Conservation (phyloP, 75 land plant genomes). For the Isoetes taiwanensis region DNA sequence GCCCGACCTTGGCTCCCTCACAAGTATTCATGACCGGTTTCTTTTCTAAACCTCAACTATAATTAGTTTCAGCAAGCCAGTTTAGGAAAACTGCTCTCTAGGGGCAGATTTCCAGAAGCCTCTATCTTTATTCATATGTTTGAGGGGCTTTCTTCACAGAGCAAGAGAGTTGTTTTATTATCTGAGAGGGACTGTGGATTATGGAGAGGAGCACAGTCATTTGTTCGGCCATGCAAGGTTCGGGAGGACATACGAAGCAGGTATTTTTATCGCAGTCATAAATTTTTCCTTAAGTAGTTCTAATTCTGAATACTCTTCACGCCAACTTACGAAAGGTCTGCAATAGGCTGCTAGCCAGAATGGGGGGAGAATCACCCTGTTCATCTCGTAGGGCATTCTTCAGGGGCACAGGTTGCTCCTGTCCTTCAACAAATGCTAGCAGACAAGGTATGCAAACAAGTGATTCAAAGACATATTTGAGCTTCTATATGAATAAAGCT, state of each 20-base stretch:
- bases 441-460: slow-evolving; percentile 45
- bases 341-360: slow-evolving; percentile 63
- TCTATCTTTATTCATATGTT: background rate
- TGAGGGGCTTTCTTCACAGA: slow-evolving; percentile 27
- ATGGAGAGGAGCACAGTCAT: slow-evolving; percentile 78
- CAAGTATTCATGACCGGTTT: slow-evolving; percentile 88
- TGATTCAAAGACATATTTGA: no score
- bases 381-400: slow-evolving; percentile 92
- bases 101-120: no score
- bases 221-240: slow-evolving; percentile 64
- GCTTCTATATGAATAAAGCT: background rate
- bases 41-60: no score
- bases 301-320: no score
- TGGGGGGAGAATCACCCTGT: slow-evolving; percentile 90
- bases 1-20: slow-evolving; percentile 88
- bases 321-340: no score
- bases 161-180: slow-evolving; percentile 91
- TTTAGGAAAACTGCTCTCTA: no score
- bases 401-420: slow-evolving; percentile 87
- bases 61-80: no score
- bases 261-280: slow-evolving; percentile 18
- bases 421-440: slow-evolving; percentile 88
- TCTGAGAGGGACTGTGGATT: slow-evolving; percentile 85
- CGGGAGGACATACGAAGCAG: slow-evolving; percentile 59
- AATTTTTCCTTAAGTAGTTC: no score